Conservation (phyloP, 2,329 filamentous ascomycete species). For the Calonectria pauciramosa region DNA sequence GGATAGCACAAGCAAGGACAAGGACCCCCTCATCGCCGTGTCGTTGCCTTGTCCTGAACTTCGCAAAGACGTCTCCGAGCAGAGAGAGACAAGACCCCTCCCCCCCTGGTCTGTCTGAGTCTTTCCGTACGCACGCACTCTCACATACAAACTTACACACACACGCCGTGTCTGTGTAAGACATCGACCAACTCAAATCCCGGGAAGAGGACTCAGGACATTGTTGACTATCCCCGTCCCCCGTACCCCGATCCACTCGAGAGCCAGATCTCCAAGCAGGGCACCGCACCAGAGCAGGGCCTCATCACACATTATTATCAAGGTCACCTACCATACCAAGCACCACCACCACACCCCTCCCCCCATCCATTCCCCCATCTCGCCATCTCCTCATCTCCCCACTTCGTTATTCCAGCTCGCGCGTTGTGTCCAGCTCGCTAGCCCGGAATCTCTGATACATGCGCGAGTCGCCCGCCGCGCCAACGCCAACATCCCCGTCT, state of each 20-base stretch:
- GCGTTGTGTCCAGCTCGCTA: conserved; percentile 45
- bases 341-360: conserved; percentile 41
- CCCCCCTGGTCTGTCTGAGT: conserved; percentile 16
- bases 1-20: conserved; percentile 9
- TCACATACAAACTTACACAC: conserved; percentile 19
- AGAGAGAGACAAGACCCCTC: conserved; percentile 9
- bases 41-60: conserved; percentile 20
- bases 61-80: background rate
- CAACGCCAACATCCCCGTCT: conserved; percentile 43
- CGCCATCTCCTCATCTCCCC: conserved; percentile 38
- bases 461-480: conserved; percentile 45
- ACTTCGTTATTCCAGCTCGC: conserved; percentile 24
- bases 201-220: conserved; percentile 23
- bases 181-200: conserved; percentile 45
- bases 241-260: conserved; percentile 41
- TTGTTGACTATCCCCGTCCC: conserved; percentile 23
- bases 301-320: conserved; percentile 20
- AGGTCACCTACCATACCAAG: conserved; percentile 24
- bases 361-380: conserved; percentile 39
- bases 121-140: conserved; percentile 27
- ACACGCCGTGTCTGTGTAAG: conserved; percentile 38
- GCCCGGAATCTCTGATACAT: conserved; percentile 48
- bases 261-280: conserved; percentile 42
- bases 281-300: conserved; percentile 14
- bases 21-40: conserved; percentile 23